Percentiles rank a stretch among this genome's conserved stretches.
Conservation (phyloP, 176 grass and related monocot species). For the Lolium rigidum region DNA sequence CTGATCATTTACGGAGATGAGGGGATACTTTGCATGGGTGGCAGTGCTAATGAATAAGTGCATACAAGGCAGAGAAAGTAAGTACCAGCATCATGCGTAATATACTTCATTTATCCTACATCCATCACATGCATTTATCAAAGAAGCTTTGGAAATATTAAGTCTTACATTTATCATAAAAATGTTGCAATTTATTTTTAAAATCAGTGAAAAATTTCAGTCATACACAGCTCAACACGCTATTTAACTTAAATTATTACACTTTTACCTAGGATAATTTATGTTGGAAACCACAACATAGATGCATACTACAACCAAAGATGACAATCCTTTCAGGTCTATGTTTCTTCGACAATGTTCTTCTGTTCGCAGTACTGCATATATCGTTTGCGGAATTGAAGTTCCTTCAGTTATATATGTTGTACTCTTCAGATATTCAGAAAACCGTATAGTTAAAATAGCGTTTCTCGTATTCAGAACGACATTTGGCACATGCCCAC, state of each 20-base stretch:
- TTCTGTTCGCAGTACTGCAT: neutral
- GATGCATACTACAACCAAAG: conserved; percentile 2
- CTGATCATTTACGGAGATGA: neutral
- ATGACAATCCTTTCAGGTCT: neutral
- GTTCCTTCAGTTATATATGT: neutral
- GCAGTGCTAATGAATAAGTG: neutral
- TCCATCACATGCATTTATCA: neutral
- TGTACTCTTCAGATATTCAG: neutral
- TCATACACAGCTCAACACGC: neutral
- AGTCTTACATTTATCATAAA: neutral
- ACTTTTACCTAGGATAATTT: neutral
- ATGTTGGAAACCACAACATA: neutral
- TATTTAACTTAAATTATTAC: no score
- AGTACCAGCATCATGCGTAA: neutral
- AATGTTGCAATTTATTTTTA: neutral
- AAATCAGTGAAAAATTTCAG: neutral
- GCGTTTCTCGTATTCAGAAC: neutral
- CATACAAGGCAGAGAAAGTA: neutral
- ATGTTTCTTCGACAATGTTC: neutral
- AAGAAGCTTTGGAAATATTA: neutral
- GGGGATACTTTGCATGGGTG: neutral
- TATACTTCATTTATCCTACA: neutral
- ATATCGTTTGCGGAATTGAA: neutral
- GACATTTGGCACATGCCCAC: conserved; percentile 7
- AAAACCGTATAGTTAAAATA: neutral